A percentile compares a stretch with the other conserved stretches of the same genome.
Conservation (phyloP, 371 early-diverging fungal genomes). For the Mortierella sp. region DNA sequence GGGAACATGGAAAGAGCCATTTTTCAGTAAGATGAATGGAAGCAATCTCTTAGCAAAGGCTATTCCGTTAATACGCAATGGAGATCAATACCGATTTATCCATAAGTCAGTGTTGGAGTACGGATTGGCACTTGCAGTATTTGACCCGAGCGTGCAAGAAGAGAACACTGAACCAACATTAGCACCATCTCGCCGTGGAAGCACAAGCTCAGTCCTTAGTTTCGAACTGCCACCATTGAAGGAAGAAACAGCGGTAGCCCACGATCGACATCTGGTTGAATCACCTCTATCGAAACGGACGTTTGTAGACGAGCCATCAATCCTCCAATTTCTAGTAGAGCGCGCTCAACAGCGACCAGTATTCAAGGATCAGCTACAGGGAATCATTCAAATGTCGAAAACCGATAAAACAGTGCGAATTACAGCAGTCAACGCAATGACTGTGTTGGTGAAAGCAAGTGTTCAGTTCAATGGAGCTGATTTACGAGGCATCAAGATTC, state of each 20-base stretch:
- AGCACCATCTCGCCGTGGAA: too few relatives aligned
- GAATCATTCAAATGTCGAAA: slow-evolving; percentile 11
- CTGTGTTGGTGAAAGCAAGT: slow-evolving; percentile 20
- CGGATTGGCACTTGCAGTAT: background rate
- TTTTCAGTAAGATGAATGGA: background rate
- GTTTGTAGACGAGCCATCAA: too few relatives aligned
- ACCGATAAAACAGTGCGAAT: background rate
- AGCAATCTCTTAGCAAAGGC: background rate
- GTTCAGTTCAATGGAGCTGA: slow-evolving; percentile 12
- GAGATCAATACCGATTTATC: background rate
- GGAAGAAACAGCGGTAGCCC: too few relatives aligned
- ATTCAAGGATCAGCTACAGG: slow-evolving; percentile 10
- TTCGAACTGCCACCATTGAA: too few relatives aligned
- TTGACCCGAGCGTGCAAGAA: background rate
- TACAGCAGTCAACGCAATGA: slow-evolving; percentile 26
- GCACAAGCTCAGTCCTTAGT: too few relatives aligned
- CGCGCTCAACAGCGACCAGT: too few relatives aligned
- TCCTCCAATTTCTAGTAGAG: too few relatives aligned
- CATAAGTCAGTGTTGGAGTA: background rate
- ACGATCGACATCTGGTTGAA: too few relatives aligned
- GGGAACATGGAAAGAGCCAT: background rate
- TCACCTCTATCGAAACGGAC: too few relatives aligned
- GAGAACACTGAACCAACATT: too few relatives aligned
- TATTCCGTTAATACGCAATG: background rate
- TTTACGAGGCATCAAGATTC: slow-evolving; percentile 11